A percentile compares a stretch with the other conserved stretches of the same genome.
Conservation (phyloP, 2,329 filamentous ascomycete species). For the Aspergillus sp. region DNA sequence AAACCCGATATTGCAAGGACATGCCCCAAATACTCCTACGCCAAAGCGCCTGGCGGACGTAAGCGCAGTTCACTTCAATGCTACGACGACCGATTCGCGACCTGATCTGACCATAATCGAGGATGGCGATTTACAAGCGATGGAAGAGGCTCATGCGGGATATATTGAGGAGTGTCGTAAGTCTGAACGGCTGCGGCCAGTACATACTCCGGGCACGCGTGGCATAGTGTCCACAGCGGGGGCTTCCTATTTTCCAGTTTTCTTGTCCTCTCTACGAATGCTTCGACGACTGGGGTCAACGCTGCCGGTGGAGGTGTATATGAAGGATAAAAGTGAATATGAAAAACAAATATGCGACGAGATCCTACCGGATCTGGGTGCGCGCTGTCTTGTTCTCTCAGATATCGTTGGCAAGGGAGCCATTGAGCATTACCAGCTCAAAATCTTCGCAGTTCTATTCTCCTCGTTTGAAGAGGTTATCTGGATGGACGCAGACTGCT, state of each 20-base stretch:
- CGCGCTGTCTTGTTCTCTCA: slow-evolving; percentile 46
- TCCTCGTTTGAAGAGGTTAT: slow-evolving; percentile 61
- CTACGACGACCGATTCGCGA: slow-evolving; percentile 29
- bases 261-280: slow-evolving; percentile 55
- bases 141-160: slow-evolving; percentile 43
- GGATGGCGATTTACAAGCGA: slow-evolving; percentile 34
- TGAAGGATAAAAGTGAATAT: slow-evolving; percentile 43
- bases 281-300: slow-evolving; percentile 53
- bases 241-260: slow-evolving; percentile 51
- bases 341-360: slow-evolving; percentile 44
- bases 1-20: slow-evolving; percentile 35
- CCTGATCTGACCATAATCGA: slow-evolving; percentile 40
- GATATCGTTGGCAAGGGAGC: slow-evolving; percentile 43
- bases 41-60: slow-evolving; percentile 29
- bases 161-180: slow-evolving; percentile 41
- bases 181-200: slow-evolving; percentile 33
- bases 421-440: slow-evolving; percentile 56
- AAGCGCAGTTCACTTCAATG: slow-evolving; percentile 32
- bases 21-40: slow-evolving; percentile 33
- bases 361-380: slow-evolving; percentile 44
- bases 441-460: slow-evolving; percentile 59
- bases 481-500: slow-evolving; percentile 61
- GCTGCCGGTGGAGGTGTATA: slow-evolving; percentile 52
- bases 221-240: slow-evolving; percentile 57
- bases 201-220: slow-evolving; percentile 42